Conservation (phyloP, 371 early-diverging fungal genomes). For the Mortierella sp. region DNA sequence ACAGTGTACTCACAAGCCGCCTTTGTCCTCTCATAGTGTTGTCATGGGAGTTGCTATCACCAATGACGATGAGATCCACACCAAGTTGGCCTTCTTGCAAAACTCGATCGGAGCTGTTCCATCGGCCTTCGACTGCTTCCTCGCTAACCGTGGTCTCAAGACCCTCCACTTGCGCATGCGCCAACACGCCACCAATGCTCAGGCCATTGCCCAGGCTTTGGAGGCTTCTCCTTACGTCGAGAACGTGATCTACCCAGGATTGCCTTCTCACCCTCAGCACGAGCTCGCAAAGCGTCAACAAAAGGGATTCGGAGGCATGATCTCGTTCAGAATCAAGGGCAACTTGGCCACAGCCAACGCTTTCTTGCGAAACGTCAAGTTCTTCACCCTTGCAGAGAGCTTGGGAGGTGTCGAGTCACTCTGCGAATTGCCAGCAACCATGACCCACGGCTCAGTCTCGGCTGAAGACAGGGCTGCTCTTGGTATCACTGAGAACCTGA, state of each 20-base stretch:
- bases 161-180: slow-evolving; percentile 96
- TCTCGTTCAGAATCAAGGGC: slow-evolving; percentile 86
- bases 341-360: slow-evolving; percentile 73
- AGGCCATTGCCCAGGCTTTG: slow-evolving; percentile 78
- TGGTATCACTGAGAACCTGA: slow-evolving; percentile 86
- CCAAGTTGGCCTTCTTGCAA: slow-evolving; percentile 89
- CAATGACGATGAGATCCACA: slow-evolving; percentile 75
- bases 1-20: neutral
- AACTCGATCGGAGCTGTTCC: slow-evolving; percentile 97
- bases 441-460: slow-evolving; percentile 89
- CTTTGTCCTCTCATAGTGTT: slow-evolving; percentile 58
- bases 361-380: slow-evolving; percentile 72
- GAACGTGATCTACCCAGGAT: slow-evolving; percentile 89
- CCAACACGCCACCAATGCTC: slow-evolving; percentile 88
- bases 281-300: slow-evolving; percentile 82
- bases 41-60: slow-evolving; percentile 96
- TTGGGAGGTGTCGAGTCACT: slow-evolving; percentile 90
- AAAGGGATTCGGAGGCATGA: slow-evolving; percentile 88
- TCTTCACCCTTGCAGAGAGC: slow-evolving; percentile 87
- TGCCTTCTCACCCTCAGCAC: slow-evolving; percentile 85
- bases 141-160: slow-evolving; percentile 96
- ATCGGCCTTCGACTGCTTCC: slow-evolving; percentile 96
- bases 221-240: slow-evolving; percentile 71
- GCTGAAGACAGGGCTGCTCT: slow-evolving; percentile 79
- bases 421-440: slow-evolving; percentile 84